phyloP scores from a whole-genome alignment of 495 filamentous ascomycete species.

The Evernia prunastri region DNA sequence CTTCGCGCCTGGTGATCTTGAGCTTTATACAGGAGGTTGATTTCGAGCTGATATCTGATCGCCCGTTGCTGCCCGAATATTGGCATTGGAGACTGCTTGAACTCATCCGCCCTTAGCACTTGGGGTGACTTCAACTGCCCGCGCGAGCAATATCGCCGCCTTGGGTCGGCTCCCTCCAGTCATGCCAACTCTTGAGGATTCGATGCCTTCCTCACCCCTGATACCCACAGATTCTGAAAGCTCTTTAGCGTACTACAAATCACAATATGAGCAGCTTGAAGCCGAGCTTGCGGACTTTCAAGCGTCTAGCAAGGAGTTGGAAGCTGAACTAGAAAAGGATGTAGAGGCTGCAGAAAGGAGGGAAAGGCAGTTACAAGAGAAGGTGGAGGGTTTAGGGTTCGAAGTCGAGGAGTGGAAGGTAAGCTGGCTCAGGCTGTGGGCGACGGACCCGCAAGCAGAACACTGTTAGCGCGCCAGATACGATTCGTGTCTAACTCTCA shows the following conservation, averaged over 20 bases:
- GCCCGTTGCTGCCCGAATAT: background rate
- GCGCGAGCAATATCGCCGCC: conserved; percentile 4
- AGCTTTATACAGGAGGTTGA: background rate
- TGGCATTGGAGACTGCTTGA: background rate
- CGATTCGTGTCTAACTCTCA: conserved; percentile 10
- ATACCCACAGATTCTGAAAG: conserved; percentile 44
- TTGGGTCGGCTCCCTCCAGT: conserved; percentile 10
- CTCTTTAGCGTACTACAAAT: conserved; percentile 85
- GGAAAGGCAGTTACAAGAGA: conserved; percentile 77
- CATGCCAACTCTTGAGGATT: conserved; percentile 12
- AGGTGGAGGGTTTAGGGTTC: conserved; percentile 73
- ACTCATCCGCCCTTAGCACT: background rate
- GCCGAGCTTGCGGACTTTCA: conserved; percentile 91
- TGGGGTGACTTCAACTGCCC: background rate
- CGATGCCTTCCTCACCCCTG: conserved; percentile 5
- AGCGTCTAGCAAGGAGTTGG: conserved; percentile 84
- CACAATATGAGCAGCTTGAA: conserved; percentile 90
- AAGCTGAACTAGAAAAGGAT: conserved; percentile 93
- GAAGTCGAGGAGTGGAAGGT: conserved; percentile 99
- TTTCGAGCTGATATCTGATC: background rate
- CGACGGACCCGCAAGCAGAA: background rate
- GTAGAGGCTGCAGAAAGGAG: conserved; percentile 91
- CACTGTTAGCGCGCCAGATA: background rate
- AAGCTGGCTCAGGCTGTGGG: conserved; percentile 27
- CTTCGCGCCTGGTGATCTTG: conserved; percentile 9